Conservation (phyloP, 768 basidiomycete genomes). For the Termitomyces sp. region DNA sequence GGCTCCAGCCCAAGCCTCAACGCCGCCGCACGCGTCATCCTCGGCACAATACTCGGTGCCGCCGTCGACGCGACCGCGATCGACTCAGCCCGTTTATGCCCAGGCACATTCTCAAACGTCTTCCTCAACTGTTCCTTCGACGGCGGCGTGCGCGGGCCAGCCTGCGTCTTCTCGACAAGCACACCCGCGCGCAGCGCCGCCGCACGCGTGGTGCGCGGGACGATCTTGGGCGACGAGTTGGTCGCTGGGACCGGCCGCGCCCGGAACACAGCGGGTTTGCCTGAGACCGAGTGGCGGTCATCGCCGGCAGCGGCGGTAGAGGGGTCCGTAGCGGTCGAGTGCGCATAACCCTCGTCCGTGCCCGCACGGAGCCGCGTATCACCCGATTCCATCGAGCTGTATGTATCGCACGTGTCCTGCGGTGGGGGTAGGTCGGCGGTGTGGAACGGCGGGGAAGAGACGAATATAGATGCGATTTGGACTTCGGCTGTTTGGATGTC, state of each 20-base stretch:
- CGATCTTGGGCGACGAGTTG: slow-evolving; percentile 57
- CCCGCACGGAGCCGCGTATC: slow-evolving; percentile 33
- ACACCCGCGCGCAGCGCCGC: slow-evolving; percentile 68
- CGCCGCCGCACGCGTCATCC: slow-evolving; percentile 73
- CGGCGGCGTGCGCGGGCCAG: slow-evolving; percentile 43
- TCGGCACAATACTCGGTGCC: slow-evolving; percentile 63
- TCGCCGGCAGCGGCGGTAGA: slow-evolving; percentile 41
- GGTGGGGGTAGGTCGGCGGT: slow-evolving; percentile 55
- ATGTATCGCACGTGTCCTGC: slow-evolving; percentile 24
- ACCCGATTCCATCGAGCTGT: slow-evolving; percentile 29
- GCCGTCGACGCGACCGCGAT: slow-evolving; percentile 73
- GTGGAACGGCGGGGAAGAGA: slow-evolving; percentile 78
- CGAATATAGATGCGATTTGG: slow-evolving; percentile 74
- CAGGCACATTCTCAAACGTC: slow-evolving; percentile 75
- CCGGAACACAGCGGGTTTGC: slow-evolving; percentile 45
- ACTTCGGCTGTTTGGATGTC: slow-evolving; percentile 67
- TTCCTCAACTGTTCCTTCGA: slow-evolving; percentile 56
- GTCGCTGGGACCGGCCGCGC: slow-evolving; percentile 67
- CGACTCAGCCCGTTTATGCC: slow-evolving; percentile 67
- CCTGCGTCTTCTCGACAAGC: slow-evolving; percentile 35
- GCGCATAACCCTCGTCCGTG: slow-evolving; percentile 37
- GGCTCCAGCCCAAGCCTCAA: slow-evolving; percentile 52
- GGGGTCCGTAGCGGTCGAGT: slow-evolving; percentile 36
- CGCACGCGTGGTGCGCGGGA: slow-evolving; percentile 71
- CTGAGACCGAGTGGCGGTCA: slow-evolving; percentile 32